Evolutionary conservation across 306 rosid species (phyloP).

Genomic region (Phaseolus lunatus): DNA sequence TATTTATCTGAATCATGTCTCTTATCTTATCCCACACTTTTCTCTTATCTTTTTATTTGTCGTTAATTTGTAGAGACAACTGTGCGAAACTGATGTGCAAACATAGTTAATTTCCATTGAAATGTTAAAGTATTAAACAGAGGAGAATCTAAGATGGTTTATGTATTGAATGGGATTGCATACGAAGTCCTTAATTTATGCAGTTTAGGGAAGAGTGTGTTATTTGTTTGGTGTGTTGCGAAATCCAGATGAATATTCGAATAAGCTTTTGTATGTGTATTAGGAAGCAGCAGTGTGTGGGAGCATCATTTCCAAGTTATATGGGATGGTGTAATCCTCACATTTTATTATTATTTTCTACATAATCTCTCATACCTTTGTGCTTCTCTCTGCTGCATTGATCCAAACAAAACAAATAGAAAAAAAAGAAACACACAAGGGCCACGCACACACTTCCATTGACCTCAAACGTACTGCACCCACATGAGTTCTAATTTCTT

Average conservation of each 20-base stretch:
- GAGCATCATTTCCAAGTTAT: constrained; percentile 68
- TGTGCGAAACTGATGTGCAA: background rate
- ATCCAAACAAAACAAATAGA: constrained; percentile 30
- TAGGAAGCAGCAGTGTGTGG: constrained; percentile 63
- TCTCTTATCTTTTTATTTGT: background rate
- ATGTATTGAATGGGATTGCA: constrained; percentile 32
- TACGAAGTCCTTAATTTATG: constrained; percentile 36
- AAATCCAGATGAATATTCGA: constrained; percentile 47
- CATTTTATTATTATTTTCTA: constrained; percentile 34
- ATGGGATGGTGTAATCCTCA: constrained; percentile 56
- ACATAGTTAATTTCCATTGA: background rate
- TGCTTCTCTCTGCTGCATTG: constrained; percentile 42
- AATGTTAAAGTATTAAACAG: constrained; percentile 31
- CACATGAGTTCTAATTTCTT: background rate
- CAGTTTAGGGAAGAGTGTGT: constrained; percentile 41
- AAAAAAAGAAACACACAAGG: constrained; percentile 4
- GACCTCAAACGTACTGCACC: constrained; percentile 10
- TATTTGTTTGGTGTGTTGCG: constrained; percentile 37
- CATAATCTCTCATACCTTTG: constrained; percentile 38
- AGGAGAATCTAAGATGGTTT: constrained; percentile 15
- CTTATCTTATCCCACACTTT: background rate
- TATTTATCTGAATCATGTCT: background rate
- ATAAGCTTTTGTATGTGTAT: constrained; percentile 59
- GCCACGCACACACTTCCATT: constrained; percentile 21
- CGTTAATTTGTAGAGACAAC: background rate